phyloP scores from a whole-genome alignment of 2,329 filamentous ascomycete species.

The Aquanectria penicillioides region DNA sequence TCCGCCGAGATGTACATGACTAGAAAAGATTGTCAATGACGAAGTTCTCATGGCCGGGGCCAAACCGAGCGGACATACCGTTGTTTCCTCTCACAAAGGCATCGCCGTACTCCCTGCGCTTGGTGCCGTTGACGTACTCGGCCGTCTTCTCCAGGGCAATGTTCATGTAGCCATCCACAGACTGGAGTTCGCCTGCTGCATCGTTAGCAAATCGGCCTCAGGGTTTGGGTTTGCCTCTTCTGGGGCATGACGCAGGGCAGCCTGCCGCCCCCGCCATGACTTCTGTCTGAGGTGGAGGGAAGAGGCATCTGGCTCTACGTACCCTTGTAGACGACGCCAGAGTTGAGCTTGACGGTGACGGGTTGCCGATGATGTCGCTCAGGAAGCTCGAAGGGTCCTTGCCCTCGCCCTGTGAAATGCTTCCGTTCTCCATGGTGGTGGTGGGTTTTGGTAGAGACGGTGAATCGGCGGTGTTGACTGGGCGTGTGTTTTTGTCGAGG shows the following conservation, averaged over 20 bases:
- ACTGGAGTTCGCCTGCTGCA: constrained; percentile 86
- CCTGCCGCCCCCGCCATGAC: background rate
- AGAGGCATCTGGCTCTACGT: constrained; percentile 34
- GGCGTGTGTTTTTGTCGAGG: constrained; percentile 32
- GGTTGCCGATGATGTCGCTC: constrained; percentile 92
- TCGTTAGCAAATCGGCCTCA: too few species aligned
- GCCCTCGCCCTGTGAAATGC: constrained; percentile 71
- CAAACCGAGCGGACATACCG: constrained; percentile 70
- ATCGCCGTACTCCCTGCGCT: constrained; percentile 88
- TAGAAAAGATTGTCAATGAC: constrained; percentile 43
- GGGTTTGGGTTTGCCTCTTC: too few species aligned
- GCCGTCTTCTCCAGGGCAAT: constrained; percentile 96
- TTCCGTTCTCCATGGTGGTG: constrained; percentile 78
- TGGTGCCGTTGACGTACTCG: constrained; percentile 87
- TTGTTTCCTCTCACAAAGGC: constrained; percentile 97
- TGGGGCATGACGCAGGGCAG: too few species aligned
- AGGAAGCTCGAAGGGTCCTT: constrained; percentile 95
- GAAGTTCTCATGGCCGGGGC: background rate
- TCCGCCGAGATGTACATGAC: constrained; percentile 79
- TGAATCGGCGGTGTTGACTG: constrained; percentile 23
- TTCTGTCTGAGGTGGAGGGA: background rate
- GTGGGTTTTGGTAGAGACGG: constrained; percentile 3
- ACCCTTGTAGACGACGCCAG: constrained; percentile 99
- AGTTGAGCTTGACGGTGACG: constrained; percentile 97
- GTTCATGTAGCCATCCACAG: constrained; percentile 99